Evolutionary conservation across 2,329 filamentous ascomycete species (phyloP).

Genomic region (Hymenoscyphus repandus): DNA sequence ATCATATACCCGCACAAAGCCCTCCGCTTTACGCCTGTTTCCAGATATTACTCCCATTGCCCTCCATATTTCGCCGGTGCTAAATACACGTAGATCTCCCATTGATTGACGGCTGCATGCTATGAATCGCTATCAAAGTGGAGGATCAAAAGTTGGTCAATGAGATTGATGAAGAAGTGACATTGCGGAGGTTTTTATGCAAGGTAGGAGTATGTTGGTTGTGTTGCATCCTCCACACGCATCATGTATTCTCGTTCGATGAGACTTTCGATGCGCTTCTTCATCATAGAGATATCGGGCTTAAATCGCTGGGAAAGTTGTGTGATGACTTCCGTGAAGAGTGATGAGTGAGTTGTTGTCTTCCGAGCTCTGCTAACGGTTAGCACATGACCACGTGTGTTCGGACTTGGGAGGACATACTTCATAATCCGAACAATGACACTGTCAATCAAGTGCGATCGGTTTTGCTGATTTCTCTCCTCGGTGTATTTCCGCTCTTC

Average conservation of each 20-base stretch:
- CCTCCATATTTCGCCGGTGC: no score
- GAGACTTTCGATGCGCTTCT: slow-evolving; percentile 73
- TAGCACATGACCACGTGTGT: slow-evolving; percentile 28
- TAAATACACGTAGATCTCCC: no score
- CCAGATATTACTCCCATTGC: no score
- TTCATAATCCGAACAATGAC: slow-evolving; percentile 82
- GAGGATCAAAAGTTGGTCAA: no score
- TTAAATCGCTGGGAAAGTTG: slow-evolving; percentile 66
- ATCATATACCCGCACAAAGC: no score
- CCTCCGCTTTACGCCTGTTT: no score
- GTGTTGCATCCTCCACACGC: slow-evolving; percentile 59
- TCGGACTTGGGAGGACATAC: slow-evolving; percentile 43
- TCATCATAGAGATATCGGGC: slow-evolving; percentile 72
- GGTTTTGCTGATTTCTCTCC: slow-evolving; percentile 67
- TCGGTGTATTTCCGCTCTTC: slow-evolving; percentile 66
- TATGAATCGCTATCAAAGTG: no score
- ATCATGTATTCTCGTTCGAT: slow-evolving; percentile 75
- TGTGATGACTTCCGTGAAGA: slow-evolving; percentile 67
- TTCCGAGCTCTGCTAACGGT: slow-evolving; percentile 62
- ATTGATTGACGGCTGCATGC: no score
- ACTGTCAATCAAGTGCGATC: slow-evolving; percentile 68
- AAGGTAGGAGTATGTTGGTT: slow-evolving; percentile 65
- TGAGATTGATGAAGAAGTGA: not conserved
- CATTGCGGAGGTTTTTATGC: slow-evolving; percentile 41
- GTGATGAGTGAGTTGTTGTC: slow-evolving; percentile 61